These are phyloP conservation scores for Pseudocercospora fuligena DNA, from an alignment of 2,329 filamentous ascomycete genomes.

Conservation along the genomic window DNA sequence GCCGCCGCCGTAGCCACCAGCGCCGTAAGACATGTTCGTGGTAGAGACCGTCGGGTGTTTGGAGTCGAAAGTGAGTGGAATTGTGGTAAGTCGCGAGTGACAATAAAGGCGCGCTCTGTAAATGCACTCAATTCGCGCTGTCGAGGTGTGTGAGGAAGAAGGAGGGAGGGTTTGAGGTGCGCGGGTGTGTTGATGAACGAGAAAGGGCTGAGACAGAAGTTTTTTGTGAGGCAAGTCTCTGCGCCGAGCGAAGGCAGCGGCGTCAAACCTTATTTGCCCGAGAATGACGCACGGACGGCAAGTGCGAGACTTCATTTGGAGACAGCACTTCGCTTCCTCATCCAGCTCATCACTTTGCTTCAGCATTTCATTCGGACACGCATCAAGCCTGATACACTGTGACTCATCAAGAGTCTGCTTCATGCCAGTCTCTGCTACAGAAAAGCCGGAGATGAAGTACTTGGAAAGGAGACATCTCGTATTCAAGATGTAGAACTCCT, in stretches of 20 bases:
- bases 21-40: slow-evolving; percentile 71
- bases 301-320: not conserved
- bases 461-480: not conserved
- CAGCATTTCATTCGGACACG: not conserved
- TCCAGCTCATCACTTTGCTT: not conserved
- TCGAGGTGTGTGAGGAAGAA: not conserved
- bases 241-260: not conserved
- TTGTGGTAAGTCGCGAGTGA: not conserved
- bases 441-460: not conserved
- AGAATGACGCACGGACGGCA: not conserved
- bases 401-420: not conserved
- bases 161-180: not conserved
- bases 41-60: slow-evolving; percentile 27
- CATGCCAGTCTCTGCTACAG: not conserved
- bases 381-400: not conserved
- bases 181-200: not conserved
- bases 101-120: not conserved
- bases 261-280: not conserved
- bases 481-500: not conserved
- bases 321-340: not conserved
- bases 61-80: slow-evolving; percentile 7
- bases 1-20: slow-evolving; percentile 48
- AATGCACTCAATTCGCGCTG: not conserved
- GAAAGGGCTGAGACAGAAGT: not conserved
- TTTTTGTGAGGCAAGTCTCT: not conserved